These are phyloP conservation scores for Pythium dissimile DNA, from an alignment of 352 stramenopile species.

Conservation along the genomic window DNA sequence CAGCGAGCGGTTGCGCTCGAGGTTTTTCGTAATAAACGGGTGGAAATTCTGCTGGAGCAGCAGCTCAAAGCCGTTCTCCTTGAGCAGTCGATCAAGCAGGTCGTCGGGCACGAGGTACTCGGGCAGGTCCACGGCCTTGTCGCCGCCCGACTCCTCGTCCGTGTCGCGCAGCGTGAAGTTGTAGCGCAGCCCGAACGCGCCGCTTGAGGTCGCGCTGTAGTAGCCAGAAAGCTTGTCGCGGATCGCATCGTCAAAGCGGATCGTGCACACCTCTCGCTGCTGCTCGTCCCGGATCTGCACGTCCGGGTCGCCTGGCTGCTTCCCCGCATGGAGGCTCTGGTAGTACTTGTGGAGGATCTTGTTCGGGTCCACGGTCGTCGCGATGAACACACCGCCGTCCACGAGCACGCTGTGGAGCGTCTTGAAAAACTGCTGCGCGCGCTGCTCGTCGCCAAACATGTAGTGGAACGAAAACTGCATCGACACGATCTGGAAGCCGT, in stretches of 20 bases:
- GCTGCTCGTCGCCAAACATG: constrained; percentile 95
- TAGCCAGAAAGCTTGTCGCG: constrained; percentile 42
- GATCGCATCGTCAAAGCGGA: constrained; percentile 66
- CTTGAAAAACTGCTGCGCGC: constrained; percentile 92
- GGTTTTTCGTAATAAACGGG: constrained; percentile 73
- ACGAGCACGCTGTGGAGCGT: constrained; percentile 91
- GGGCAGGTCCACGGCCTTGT: constrained; percentile 82
- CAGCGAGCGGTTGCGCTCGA: constrained; percentile 63
- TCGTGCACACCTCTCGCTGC: constrained; percentile 72
- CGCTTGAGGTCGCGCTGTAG: constrained; percentile 26
- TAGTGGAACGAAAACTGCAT: constrained; percentile 99
- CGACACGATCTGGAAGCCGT: constrained; percentile 94
- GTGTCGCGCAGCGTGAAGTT: constrained; percentile 88
- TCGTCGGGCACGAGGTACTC: constrained; percentile 91
- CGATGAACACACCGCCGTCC: constrained; percentile 93
- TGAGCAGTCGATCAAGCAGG: constrained; percentile 55
- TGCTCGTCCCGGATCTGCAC: constrained; percentile 72
- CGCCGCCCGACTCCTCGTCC: constrained; percentile 55
- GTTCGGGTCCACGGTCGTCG: constrained; percentile 96
- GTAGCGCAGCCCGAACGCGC: constrained; percentile 85
- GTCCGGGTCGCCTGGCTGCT: constrained; percentile 32
- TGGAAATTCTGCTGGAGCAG: constrained; percentile 86
- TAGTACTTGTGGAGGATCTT: constrained; percentile 87
- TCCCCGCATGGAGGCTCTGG: constrained; percentile 45
- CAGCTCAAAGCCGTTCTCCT: constrained; percentile 73